phyloP scores from a whole-genome alignment of 352 stramenopile species.

The Phytophthora pistaciae region DNA sequence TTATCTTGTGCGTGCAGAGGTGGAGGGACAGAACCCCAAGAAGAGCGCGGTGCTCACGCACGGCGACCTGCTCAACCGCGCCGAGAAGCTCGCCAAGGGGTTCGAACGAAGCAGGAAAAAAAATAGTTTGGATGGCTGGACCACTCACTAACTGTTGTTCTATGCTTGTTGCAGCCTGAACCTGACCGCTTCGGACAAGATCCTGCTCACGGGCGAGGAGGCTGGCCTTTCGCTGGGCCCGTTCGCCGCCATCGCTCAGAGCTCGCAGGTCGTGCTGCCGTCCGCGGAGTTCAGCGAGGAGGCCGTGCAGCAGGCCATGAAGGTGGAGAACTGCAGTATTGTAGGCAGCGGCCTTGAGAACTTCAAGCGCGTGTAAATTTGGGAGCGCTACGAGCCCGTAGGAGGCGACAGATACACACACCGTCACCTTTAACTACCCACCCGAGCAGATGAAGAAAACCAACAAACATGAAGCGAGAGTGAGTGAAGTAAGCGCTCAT shows the following conservation, averaged over 20 bases:
- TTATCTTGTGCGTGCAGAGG: conserved; percentile 50
- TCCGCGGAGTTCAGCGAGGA: conserved; percentile 75
- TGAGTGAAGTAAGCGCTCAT: conserved; percentile 34
- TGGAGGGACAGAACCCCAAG: conserved; percentile 79
- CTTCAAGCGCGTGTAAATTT: conserved; percentile 87
- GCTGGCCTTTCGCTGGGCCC: conserved; percentile 72
- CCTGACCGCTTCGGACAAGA: conserved; percentile 83
- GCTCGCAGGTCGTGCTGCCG: conserved; percentile 81
- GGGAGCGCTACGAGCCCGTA: conserved; percentile 9
- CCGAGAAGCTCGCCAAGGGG: conserved; percentile 74
- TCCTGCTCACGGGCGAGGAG: conserved; percentile 80
- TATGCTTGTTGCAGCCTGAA: conserved; percentile 53
- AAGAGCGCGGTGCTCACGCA: conserved; percentile 85
- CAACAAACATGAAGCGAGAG: conserved; percentile 41
- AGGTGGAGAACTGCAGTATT: conserved; percentile 83
- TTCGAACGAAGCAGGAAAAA: conserved; percentile 30
- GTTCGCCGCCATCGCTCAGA: conserved; percentile 78
- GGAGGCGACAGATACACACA: conserved; percentile 18
- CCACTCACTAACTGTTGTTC: background rate
- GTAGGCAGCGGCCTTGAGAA: conserved; percentile 76
- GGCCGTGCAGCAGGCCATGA: conserved; percentile 76
- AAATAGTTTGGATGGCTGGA: background rate
- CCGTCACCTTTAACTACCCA: conserved; percentile 24
- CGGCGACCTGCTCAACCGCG: conserved; percentile 82
- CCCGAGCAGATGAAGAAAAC: conserved; percentile 29